Conservation (phyloP, 495 filamentous ascomycete species). For the Neurospora sp. region DNA sequence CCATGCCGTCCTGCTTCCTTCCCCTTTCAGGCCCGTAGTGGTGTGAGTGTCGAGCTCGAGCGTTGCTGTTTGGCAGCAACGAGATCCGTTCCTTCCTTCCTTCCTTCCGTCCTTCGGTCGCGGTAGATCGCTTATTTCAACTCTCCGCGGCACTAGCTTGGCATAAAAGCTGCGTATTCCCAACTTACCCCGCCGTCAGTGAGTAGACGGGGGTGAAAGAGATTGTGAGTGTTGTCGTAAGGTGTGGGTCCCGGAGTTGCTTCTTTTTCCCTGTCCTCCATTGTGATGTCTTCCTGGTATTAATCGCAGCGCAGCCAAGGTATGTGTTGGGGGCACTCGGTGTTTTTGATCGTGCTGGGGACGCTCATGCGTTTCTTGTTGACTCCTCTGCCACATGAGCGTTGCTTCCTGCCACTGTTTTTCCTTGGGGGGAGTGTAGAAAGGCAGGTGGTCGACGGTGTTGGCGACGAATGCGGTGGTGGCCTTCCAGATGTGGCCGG, state of each 20-base stretch:
- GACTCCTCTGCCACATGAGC: background rate
- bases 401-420: background rate
- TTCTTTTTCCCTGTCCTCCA: background rate
- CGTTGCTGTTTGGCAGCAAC: too few species aligned
- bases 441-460: background rate
- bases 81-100: too few species aligned
- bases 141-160: background rate
- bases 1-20: background rate
- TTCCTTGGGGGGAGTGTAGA: background rate
- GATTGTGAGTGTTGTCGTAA: background rate
- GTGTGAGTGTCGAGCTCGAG: background rate
- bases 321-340: background rate
- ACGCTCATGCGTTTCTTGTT: background rate
- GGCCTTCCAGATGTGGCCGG: background rate
- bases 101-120: too few species aligned
- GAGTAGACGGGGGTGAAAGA: background rate
- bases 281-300: background rate
- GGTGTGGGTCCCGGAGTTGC: background rate
- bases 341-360: background rate
- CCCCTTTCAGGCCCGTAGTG: background rate
- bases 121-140: background rate
- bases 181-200: background rate
- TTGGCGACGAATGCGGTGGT: background rate
- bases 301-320: background rate
- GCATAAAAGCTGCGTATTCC: background rate